Evolutionary conservation across 768 basidiomycete genomes (phyloP), one percentile per base, ranked within the genome.

Genomic region (Neoboletus subvelutipes): DNA sequence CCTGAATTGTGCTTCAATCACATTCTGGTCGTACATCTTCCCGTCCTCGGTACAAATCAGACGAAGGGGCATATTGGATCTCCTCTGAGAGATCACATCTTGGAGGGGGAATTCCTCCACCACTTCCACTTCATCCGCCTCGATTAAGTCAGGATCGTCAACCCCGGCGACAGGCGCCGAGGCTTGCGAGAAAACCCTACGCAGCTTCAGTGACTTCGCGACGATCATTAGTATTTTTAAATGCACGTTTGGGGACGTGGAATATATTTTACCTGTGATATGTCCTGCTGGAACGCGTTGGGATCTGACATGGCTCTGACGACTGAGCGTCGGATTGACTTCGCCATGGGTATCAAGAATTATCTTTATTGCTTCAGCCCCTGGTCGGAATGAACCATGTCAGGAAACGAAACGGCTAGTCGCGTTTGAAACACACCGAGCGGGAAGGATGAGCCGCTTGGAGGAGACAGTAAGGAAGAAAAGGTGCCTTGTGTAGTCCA

Each of bases 31-130:
- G 45, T 68, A 70, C 5, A 68, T 1, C 42, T 57, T 70, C 15
- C 67, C 67, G 26, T 68, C 63, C 1, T 67, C 55, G 12, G 67
- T 68, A 15, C 58, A 68, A 12, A 68, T 60, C 36, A 68, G 56
- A 37, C 60, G 68, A 12, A 67, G 56, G 1, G 67, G 67, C 55
- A 70, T 70, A 6, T 55, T 52, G 1, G 64, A 60, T 41, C 54
- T 66, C 40, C 12, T 57, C 37, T 59, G 42, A 29, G 54, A 33
- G 43, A 65, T 56, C 47, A 48, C 31, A 1, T 65, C 64, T 43
- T 63, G 58, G 9, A 65, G 53, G 7, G 45, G 43, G 28, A 63
- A 49, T 7, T 37, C 26, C 3, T 45, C 40, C 12, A 26, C 33
- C 24, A 22, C 28, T n/a, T n/a, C n/a, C 28, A 5, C n/a, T 6